Percentiles rank a stretch among this genome's conserved stretches.
Conservation (phyloP, 768 basidiomycete genomes). For the Leccinum arenicola region DNA sequence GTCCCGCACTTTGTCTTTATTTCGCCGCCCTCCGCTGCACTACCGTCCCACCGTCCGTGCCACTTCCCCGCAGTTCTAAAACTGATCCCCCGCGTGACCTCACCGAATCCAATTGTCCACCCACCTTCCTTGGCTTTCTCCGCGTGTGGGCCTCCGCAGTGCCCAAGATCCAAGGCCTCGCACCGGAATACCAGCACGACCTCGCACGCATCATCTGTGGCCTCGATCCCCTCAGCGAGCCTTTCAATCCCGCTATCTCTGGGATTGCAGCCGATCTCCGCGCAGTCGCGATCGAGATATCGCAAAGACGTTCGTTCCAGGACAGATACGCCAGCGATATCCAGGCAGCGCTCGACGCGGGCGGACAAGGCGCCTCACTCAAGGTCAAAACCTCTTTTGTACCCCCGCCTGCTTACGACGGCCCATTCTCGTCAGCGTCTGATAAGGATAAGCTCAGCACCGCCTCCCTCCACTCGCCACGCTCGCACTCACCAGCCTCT, state of each 20-base stretch:
- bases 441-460: neutral
- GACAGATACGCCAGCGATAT: slow-evolving; percentile 71
- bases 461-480: neutral
- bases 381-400: slow-evolving; percentile 59
- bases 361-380: slow-evolving; percentile 32
- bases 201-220: slow-evolving; percentile 78
- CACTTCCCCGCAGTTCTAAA: slow-evolving; percentile 61
- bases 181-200: slow-evolving; percentile 71
- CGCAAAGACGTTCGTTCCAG: slow-evolving; percentile 81
- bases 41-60: slow-evolving; percentile 76
- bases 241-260: slow-evolving; percentile 41
- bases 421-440: slow-evolving; percentile 16
- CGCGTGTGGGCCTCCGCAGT: slow-evolving; percentile 71
- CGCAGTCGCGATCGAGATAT: slow-evolving; percentile 84
- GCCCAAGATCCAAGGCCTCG: slow-evolving; percentile 57
- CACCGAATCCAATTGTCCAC: slow-evolving; percentile 66
- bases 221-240: slow-evolving; percentile 42
- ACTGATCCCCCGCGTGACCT: slow-evolving; percentile 51
- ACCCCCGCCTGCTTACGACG: slow-evolving; percentile 67
- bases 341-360: slow-evolving; percentile 76
- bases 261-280: slow-evolving; percentile 80
- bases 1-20: slow-evolving; percentile 80
- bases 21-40: slow-evolving; percentile 79
- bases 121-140: slow-evolving; percentile 64
- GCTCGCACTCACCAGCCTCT: slow-evolving; percentile 6